phyloP scores from a whole-genome alignment of 306 rosid species.

The Myrica gale region DNA sequence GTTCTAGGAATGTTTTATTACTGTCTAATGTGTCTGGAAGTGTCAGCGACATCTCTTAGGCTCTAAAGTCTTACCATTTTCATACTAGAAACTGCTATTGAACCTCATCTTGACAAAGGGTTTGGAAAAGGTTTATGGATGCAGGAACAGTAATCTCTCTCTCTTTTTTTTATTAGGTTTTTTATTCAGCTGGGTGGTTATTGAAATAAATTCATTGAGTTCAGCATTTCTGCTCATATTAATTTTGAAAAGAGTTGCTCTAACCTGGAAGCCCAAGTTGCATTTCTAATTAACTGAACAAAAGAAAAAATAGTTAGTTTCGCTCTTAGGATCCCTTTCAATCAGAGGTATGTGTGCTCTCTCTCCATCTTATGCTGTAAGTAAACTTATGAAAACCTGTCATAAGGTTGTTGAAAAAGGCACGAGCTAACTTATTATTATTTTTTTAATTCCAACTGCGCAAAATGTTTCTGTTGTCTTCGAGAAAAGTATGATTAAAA shows the following conservation, averaged over 20 bases:
- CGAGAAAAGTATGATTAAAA: not conserved
- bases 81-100: not conserved
- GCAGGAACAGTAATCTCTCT: too few species aligned
- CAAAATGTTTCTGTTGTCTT: not conserved
- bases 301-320: not conserved
- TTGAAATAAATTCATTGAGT: not conserved
- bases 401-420: not conserved
- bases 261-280: not conserved
- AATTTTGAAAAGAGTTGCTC: not conserved
- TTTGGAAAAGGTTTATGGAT: too few species aligned
- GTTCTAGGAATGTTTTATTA: slow-evolving; percentile 9
- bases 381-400: not conserved
- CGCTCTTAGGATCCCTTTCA: not conserved
- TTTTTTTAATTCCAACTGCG: not conserved
- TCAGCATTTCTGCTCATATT: not conserved
- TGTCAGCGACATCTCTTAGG: not conserved
- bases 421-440: not conserved
- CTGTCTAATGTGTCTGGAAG: slow-evolving; percentile 13
- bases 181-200: not conserved
- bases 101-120: not conserved
- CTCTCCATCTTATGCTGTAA: not conserved
- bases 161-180: not conserved
- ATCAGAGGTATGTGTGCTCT: not conserved
- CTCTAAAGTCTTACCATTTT: not conserved
- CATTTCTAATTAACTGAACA: not conserved